A percentile compares a stretch with the other conserved stretches of the same genome.
These are phyloP conservation scores for Pistacia vera DNA, from an alignment of 345 rosid genomes.

Conservation along the genomic window DNA sequence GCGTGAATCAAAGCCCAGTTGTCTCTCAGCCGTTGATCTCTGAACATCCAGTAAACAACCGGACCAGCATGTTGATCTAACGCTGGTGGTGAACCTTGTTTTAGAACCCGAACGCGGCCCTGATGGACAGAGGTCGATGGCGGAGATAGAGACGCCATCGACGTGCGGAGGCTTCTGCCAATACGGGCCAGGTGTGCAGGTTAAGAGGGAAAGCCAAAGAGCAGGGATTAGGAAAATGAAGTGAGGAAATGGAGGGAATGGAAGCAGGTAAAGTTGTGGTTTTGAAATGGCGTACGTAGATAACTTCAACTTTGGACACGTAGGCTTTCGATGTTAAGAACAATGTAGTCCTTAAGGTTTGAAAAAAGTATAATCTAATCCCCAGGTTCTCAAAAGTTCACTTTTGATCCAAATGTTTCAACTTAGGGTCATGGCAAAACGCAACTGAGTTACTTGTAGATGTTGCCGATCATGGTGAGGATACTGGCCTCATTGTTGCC, in stretches of 20 bases:
- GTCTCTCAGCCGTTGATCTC: conserved; percentile 87
- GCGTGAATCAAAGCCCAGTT: conserved; percentile 95
- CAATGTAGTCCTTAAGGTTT: too few species aligned
- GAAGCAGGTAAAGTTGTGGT: conserved; percentile 55
- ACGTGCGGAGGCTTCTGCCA: conserved; percentile 9
- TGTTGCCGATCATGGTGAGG: conserved; percentile 87
- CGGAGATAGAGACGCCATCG: conserved; percentile 22
- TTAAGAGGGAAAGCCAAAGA: conserved; percentile 14
- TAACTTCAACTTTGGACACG: neutral
- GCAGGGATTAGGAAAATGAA: conserved; percentile 1
- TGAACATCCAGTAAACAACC: conserved; percentile 95
- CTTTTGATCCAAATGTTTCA: too few species aligned
- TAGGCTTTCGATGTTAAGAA: neutral
- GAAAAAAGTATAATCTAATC: too few species aligned
- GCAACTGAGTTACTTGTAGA: conserved; percentile 88
- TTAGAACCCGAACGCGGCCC: conserved; percentile 74
- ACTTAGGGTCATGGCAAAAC: conserved; percentile 58
- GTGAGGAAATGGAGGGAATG: conserved; percentile 63
- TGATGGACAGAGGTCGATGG: conserved; percentile 42
- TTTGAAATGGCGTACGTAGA: conserved; percentile 57
- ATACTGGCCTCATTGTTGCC: conserved; percentile 87
- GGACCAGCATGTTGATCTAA: conserved; percentile 52
- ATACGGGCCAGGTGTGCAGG: conserved; percentile 31
- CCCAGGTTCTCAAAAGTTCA: too few species aligned
- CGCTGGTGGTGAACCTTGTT: conserved; percentile 48